phyloP scores from a whole-genome alignment of 768 basidiomycete genomes.

The Pulveroboletus ravenelii region DNA sequence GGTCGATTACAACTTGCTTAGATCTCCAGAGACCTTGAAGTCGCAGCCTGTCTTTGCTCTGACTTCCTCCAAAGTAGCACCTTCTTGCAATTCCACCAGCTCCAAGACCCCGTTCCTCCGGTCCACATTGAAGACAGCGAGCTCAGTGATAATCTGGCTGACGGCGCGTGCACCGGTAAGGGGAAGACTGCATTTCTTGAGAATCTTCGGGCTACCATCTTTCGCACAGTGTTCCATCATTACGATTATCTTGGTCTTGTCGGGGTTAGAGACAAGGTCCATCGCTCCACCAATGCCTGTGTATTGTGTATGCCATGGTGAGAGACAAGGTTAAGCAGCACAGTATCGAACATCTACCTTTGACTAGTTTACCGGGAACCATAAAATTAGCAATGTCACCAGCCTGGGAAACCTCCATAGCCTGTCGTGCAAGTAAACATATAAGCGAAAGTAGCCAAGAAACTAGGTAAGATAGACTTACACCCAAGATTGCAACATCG shows the following conservation, averaged over 20 bases:
- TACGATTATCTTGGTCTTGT: constrained; percentile 87
- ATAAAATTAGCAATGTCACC: constrained; percentile 98
- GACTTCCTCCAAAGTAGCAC: constrained; percentile 79
- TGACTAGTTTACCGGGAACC: constrained; percentile 93
- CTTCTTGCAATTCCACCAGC: constrained; percentile 80
- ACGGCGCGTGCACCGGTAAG: constrained; percentile 86
- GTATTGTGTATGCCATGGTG: background rate
- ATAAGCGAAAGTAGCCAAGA: constrained; percentile 1
- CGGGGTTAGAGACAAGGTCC: constrained; percentile 95
- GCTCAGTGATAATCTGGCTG: constrained; percentile 89
- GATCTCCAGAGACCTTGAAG: constrained; percentile 55
- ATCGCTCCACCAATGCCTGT: constrained; percentile 92
- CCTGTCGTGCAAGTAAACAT: constrained; percentile 39
- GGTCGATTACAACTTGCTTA: constrained; percentile 43
- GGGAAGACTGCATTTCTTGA: constrained; percentile 76
- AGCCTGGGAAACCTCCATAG: constrained; percentile 90
- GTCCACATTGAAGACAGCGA: constrained; percentile 88
- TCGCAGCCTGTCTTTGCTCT: constrained; percentile 82
- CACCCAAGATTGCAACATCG: constrained; percentile 89
- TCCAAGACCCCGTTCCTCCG: constrained; percentile 65
- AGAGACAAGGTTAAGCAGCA: constrained; percentile 2
- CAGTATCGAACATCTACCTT: constrained; percentile 43
- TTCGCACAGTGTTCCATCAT: constrained; percentile 90
- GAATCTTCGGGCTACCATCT: constrained; percentile 85
- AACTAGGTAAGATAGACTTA: constrained; percentile 34